These are phyloP conservation scores for Neoscytalidium dimidiatum DNA, from an alignment of 2,329 filamentous ascomycete genomes.

Conservation along the genomic window DNA sequence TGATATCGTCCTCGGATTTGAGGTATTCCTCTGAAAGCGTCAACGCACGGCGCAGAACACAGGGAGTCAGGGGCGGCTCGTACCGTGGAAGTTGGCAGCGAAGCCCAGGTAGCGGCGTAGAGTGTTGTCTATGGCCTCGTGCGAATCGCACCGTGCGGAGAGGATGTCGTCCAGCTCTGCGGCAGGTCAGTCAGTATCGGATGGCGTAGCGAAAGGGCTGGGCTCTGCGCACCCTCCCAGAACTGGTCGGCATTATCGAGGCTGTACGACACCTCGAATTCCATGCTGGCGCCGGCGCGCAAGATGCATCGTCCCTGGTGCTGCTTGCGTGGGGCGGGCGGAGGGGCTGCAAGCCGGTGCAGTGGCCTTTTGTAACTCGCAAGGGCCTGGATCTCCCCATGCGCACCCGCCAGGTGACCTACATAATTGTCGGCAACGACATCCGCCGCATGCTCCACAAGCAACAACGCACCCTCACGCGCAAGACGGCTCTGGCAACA, in stretches of 20 bases:
- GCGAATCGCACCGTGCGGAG: slow-evolving; percentile 58
- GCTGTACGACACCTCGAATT: slow-evolving; percentile 68
- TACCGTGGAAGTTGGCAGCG: slow-evolving; percentile 70
- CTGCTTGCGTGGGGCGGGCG: slow-evolving; percentile 16
- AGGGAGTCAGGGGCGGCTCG: slow-evolving; percentile 20
- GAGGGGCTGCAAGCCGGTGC: slow-evolving; percentile 10
- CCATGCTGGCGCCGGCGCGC: slow-evolving; percentile 51
- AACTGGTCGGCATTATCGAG: slow-evolving; percentile 83
- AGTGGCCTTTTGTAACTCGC: slow-evolving; percentile 15
- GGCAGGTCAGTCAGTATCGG: slow-evolving; percentile 7
- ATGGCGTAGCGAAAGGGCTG: not conserved
- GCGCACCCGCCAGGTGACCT: slow-evolving; percentile 11
- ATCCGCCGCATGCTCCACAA: not conserved
- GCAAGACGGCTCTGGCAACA: not conserved
- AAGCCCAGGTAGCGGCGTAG: slow-evolving; percentile 82
- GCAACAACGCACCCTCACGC: not conserved
- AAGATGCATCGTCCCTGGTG: slow-evolving; percentile 34
- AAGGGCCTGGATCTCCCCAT: slow-evolving; percentile 10
- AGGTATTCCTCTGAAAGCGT: slow-evolving; percentile 64
- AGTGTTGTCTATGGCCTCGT: slow-evolving; percentile 77
- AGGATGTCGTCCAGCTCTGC: slow-evolving; percentile 69
- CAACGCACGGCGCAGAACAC: slow-evolving; percentile 20
- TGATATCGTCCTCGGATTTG: slow-evolving; percentile 75
- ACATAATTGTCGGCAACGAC: slow-evolving; percentile 4
- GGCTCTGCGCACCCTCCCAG: slow-evolving; percentile 71